phyloP scores from a whole-genome alignment of 192 early-diverging fungal species.

The Coemansia sp. region DNA sequence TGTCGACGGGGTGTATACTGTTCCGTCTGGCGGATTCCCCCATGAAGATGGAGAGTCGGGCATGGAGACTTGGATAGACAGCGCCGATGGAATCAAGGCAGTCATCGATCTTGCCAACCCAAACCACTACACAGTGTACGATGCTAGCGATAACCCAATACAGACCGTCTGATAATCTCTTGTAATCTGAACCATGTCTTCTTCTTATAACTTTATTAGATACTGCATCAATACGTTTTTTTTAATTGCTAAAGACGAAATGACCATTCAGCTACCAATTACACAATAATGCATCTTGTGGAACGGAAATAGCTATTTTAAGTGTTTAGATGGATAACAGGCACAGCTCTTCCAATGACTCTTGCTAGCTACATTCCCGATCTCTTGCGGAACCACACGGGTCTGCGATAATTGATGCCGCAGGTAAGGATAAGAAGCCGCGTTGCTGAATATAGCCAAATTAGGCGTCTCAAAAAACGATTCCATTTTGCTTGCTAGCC shows the following conservation, averaged over 20 bases:
- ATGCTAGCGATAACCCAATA: slow-evolving; percentile 14
- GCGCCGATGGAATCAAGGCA: slow-evolving; percentile 21
- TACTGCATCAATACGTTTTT: neutral
- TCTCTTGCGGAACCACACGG: too few species aligned
- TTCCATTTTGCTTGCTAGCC: too few species aligned
- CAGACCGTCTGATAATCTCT: slow-evolving; percentile 12
- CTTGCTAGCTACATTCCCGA: too few species aligned
- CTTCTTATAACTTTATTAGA: neutral
- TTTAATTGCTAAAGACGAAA: neutral
- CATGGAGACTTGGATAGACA: slow-evolving; percentile 37
- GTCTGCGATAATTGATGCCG: too few species aligned
- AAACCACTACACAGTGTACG: slow-evolving; percentile 32
- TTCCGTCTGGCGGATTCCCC: slow-evolving; percentile 14
- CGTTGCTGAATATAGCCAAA: too few species aligned
- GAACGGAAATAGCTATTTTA: too few species aligned
- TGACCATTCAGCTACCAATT: neutral
- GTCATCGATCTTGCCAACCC: slow-evolving; percentile 32
- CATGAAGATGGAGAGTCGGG: neutral
- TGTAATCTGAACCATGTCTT: neutral
- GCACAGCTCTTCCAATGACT: too few species aligned
- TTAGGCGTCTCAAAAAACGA: too few species aligned
- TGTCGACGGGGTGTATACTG: slow-evolving; percentile 36
- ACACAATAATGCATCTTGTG: too few species aligned
- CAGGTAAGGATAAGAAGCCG: too few species aligned
- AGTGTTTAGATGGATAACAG: too few species aligned